A percentile compares a stretch with the other conserved stretches of the same genome.
Conservation (phyloP, 2,329 filamentous ascomycete species). For the Ceratocystis albifundus region DNA sequence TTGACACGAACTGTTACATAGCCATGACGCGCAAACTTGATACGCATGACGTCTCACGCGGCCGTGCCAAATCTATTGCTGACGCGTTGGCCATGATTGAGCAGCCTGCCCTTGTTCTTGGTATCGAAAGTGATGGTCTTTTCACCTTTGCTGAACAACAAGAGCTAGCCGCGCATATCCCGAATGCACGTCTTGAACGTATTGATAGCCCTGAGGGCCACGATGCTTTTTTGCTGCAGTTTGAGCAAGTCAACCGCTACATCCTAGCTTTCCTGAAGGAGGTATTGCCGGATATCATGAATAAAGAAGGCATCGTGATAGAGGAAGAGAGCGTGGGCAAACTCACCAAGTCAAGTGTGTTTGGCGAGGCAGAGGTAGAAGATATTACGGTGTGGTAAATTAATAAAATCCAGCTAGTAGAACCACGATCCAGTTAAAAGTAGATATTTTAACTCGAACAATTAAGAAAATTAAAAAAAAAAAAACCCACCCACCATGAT, state of each 20-base stretch:
- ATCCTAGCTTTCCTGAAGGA: conserved; percentile 74
- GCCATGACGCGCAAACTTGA: conserved; percentile 96
- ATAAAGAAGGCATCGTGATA: conserved; percentile 39
- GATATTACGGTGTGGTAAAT: conserved; percentile 84
- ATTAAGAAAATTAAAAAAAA: background rate
- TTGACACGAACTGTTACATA: conserved; percentile 98
- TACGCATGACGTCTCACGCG: conserved; percentile 85
- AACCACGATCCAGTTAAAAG: background rate
- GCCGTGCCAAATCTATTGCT: conserved; percentile 54
- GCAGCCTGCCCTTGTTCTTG: conserved; percentile 81
- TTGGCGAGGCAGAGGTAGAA: conserved; percentile 90
- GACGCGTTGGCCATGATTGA: conserved; percentile 71
- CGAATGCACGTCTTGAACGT: conserved; percentile 62
- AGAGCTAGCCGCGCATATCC: conserved; percentile 73
- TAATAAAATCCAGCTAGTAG: background rate
- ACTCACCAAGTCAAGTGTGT: conserved; percentile 76
- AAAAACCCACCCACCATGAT: too few species aligned
- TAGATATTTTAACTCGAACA: background rate
- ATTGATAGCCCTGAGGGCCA: conserved; percentile 94
- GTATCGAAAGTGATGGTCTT: conserved; percentile 88
- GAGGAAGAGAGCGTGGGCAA: conserved; percentile 45
- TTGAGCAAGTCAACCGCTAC: conserved; percentile 89
- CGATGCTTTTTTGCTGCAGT: conserved; percentile 91
- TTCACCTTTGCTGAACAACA: conserved; percentile 97
- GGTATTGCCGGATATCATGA: conserved; percentile 81